These are phyloP conservation scores for Blastobotrys ciferrii DNA, from an alignment of 1,139 yeast genomes.

Conservation along the genomic window DNA sequence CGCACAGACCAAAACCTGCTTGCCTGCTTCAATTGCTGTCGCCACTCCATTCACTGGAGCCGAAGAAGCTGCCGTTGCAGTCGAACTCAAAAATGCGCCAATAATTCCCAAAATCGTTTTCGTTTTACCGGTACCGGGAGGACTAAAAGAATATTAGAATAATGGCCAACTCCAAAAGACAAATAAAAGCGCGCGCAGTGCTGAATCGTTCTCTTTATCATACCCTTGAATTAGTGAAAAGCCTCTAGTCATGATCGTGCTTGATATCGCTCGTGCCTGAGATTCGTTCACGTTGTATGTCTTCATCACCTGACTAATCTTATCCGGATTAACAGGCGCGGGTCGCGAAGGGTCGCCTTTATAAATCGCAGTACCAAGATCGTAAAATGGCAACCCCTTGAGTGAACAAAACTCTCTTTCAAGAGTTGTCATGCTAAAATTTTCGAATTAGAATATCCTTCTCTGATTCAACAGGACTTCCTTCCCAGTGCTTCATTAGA, in stretches of 20 bases:
- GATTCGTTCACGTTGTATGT: slow-evolving; percentile 72
- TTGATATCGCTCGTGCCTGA: slow-evolving; percentile 85
- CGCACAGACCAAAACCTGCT: slow-evolving; percentile 81
- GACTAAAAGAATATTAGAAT: slow-evolving; percentile 36
- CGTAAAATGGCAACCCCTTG: slow-evolving; percentile 78
- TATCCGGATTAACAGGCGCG: slow-evolving; percentile 41
- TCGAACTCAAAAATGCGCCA: slow-evolving; percentile 62
- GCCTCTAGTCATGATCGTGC: slow-evolving; percentile 66
- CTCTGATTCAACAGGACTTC: too few relatives aligned
- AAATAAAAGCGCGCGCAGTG: background rate
- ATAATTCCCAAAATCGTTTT: slow-evolving; percentile 91
- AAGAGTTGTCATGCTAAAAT: slow-evolving; percentile 66
- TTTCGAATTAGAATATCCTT: background rate
- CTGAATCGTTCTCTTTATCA: slow-evolving; percentile 9
- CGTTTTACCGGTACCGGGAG: slow-evolving; percentile 98
- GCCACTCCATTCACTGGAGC: slow-evolving; percentile 13
- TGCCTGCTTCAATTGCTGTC: slow-evolving; percentile 33
- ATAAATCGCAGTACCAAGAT: slow-evolving; percentile 61
- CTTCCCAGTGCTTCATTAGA: too few relatives aligned
- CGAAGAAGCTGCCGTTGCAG: slow-evolving; percentile 38
- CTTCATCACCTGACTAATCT: slow-evolving; percentile 39
- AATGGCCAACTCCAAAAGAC: slow-evolving; percentile 2
- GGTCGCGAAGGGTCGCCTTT: slow-evolving; percentile 60
- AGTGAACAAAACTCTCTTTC: slow-evolving; percentile 91
- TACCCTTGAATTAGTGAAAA: slow-evolving; percentile 88